phyloP scores from a whole-genome alignment of 2,329 filamentous ascomycete genomes.

The Aspergillus glaucus region DNA sequence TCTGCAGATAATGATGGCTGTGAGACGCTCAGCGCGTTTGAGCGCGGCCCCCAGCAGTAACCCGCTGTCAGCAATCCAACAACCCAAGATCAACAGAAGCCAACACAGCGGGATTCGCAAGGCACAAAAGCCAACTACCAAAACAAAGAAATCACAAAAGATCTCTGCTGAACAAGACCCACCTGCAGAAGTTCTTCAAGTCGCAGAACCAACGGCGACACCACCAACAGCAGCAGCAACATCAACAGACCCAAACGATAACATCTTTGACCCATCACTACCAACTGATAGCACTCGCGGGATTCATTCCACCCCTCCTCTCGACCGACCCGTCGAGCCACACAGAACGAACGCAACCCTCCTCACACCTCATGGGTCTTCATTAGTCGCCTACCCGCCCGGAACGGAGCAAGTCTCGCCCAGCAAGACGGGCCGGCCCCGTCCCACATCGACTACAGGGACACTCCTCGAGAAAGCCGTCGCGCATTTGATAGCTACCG shows the following conservation, averaged over 20 bases:
- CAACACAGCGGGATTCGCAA: constrained; percentile 25
- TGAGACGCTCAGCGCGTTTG: constrained; percentile 48
- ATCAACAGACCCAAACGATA: constrained; percentile 13
- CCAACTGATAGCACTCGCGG: constrained; percentile 23
- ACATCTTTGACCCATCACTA: constrained; percentile 16
- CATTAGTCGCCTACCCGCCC: constrained; percentile 44
- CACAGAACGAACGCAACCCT: constrained; percentile 44
- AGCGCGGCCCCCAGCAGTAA: constrained; percentile 22
- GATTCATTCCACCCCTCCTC: constrained; percentile 41
- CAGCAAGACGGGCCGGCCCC: constrained; percentile 33
- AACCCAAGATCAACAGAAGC: constrained; percentile 14
- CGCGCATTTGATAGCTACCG: constrained; percentile 65
- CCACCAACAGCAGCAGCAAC: constrained; percentile 1
- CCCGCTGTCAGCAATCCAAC: constrained; percentile 9
- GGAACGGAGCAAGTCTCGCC: constrained; percentile 32
- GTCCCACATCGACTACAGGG: constrained; percentile 55
- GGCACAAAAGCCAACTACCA: constrained; percentile 20
- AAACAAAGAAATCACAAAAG: constrained; percentile 16
- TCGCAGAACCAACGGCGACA: neutral
- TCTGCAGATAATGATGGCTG: constrained; percentile 37
- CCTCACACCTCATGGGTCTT: constrained; percentile 43
- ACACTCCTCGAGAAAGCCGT: constrained; percentile 70
- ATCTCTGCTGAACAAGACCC: neutral
- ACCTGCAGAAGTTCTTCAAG: neutral
- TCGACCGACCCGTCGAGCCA: constrained; percentile 42